Conservation (phyloP, 495 filamentous ascomycete genomes). For the Daldinia vernicosa region DNA sequence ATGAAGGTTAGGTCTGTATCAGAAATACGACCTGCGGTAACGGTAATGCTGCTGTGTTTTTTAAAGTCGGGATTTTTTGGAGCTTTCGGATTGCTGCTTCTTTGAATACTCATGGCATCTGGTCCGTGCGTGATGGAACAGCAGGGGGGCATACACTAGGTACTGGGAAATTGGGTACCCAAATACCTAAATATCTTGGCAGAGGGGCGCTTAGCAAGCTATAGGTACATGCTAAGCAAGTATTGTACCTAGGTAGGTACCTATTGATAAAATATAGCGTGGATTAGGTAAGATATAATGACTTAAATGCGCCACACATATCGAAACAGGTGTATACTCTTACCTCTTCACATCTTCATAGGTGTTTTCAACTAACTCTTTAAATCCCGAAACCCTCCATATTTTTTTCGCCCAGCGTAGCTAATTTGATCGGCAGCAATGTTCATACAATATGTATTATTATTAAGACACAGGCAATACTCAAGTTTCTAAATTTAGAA, state of each 20-base stretch:
- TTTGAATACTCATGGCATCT: background rate
- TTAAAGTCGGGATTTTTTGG: slow-evolving; percentile 6
- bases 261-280: background rate
- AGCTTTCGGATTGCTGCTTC: background rate
- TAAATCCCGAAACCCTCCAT: background rate
- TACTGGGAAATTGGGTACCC: background rate
- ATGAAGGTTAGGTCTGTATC: too few relatives aligned
- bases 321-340: background rate
- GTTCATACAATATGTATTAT: too few relatives aligned
- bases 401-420: background rate
- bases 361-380: background rate
- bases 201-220: background rate
- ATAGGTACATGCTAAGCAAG: background rate
- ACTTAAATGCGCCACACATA: slow-evolving; percentile 1
- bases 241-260: too few relatives aligned
- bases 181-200: background rate
- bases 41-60: slow-evolving; percentile 1
- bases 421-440: background rate
- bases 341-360: background rate
- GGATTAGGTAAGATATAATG: background rate
- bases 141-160: slow-evolving; percentile 1
- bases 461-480: background rate
- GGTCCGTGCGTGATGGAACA: background rate
- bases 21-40: background rate
- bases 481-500: background rate